Conservation (phyloP, 495 filamentous ascomycete genomes). For the Darksidea phi region DNA sequence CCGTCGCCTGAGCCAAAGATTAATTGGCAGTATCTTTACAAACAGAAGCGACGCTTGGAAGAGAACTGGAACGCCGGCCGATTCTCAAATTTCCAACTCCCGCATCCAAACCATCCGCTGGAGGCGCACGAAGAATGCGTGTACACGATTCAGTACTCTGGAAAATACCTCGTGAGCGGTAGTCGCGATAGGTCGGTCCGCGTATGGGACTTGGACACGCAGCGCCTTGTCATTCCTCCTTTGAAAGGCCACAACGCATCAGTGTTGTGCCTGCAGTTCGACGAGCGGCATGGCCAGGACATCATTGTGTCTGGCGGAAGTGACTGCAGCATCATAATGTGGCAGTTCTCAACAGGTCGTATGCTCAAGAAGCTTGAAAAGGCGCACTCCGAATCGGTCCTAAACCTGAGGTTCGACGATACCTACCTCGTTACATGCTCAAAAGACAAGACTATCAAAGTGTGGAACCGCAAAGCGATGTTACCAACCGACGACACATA, state of each 20-base stretch:
- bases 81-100: slow-evolving; percentile 83
- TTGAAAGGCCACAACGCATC: slow-evolving; percentile 77
- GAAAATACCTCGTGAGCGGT: slow-evolving; percentile 86
- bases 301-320: slow-evolving; percentile 92
- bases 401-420: slow-evolving; percentile 93
- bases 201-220: slow-evolving; percentile 85
- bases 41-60: slow-evolving; percentile 79
- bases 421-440: slow-evolving; percentile 92
- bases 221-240: slow-evolving; percentile 68
- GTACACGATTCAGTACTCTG: slow-evolving; percentile 86
- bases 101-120: slow-evolving; percentile 73
- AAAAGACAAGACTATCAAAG: slow-evolving; percentile 93
- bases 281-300: slow-evolving; percentile 85
- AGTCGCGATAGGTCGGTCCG: slow-evolving; percentile 85
- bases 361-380: slow-evolving; percentile 67
- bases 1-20: slow-evolving; percentile 54
- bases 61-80: slow-evolving; percentile 85
- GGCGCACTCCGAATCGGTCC: slow-evolving; percentile 84
- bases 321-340: slow-evolving; percentile 84
- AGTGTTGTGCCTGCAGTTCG: slow-evolving; percentile 94
- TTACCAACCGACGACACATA: slow-evolving; percentile 54
- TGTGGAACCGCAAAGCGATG: slow-evolving; percentile 81
- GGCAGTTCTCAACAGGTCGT: slow-evolving; percentile 87
- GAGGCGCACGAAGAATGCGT: slow-evolving; percentile 92
- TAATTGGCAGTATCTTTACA: slow-evolving; percentile 86